Base-by-base conservation (phyloP, 1,284 basidiomycete species). In the Moniliella sp. region DNA sequence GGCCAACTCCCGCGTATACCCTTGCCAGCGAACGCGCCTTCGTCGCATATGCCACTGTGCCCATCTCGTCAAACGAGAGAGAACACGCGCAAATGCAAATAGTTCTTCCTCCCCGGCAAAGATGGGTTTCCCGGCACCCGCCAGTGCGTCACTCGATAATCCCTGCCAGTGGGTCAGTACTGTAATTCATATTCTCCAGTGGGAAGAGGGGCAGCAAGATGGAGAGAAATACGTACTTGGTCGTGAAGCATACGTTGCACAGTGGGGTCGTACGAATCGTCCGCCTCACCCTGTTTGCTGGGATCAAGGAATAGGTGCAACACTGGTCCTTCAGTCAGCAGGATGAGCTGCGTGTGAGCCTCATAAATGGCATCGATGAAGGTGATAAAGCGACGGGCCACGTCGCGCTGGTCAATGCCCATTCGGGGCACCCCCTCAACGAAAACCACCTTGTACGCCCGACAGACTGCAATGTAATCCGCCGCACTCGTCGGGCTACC, bases 381-480 rank as follows among this genome's bases (percentile, higher is more conserved):
- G 0, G 86, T 91, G 61, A 97, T 97, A 60, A 97, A 94, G 38
- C 91, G 68, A 38, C 88, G 68, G 4, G 84, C 84, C 14, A 53
- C 26, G 61, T 97, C 91, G 62, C 91, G 83, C 61, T 76, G 72
- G 36, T 73, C 69, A 43, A 94, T 60, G 1, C 75, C 77, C 74
- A 99, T 76, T 65, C 78, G 43, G 26, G 80, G 82, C 14, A 97
- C 72, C 46, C 80, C 75, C 25, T 75, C 66, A 25, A 99, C 65
- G 57, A 99, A 94, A 21, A 99, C 69, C 5, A 81, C 86, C 29
- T 69, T 67, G 57, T 91, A 99, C 26, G 67, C 73, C 49, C 73
- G 73, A 16, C 86, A 91, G 37, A 99, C 73, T 64, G 93, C 83
- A 26, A 99, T 64, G 62, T 94, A 99, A 63, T 99, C 91, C 4